A percentile compares a stretch with the other conserved stretches of the same genome.
Evolutionary conservation across 148 eudicot genomes (phyloP).

Genomic region (Vaccinium darrowii): DNA sequence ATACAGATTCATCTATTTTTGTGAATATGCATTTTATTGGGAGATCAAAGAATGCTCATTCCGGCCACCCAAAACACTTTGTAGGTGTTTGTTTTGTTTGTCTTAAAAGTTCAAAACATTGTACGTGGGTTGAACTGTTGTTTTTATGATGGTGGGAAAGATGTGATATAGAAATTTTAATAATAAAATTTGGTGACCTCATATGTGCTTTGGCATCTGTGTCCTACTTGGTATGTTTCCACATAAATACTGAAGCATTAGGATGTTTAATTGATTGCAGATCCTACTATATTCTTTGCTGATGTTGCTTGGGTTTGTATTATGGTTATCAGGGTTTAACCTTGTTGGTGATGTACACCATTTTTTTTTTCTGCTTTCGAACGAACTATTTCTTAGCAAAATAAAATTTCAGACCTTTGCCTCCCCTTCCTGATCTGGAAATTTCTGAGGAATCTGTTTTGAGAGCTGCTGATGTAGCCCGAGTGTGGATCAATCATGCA

Average conservation of each 20-base stretch:
- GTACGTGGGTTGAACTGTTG: not conserved
- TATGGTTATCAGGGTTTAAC: not conserved
- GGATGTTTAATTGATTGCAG: constrained; percentile 1
- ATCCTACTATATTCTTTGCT: not conserved
- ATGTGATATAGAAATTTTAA: not conserved
- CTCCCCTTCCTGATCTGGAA: constrained; percentile 90
- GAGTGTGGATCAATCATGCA: constrained; percentile 58
- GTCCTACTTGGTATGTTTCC: not conserved
- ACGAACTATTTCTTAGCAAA: not conserved
- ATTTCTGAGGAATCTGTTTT: constrained; percentile 63
- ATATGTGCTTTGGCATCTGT: not conserved
- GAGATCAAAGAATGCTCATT: not conserved
- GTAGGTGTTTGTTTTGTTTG: not conserved
- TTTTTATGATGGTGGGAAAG: not conserved
- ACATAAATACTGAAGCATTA: not conserved
- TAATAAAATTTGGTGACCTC: not conserved
- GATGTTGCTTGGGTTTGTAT: not conserved
- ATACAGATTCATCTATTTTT: not conserved
- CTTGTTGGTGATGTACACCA: not conserved
- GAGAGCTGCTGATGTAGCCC: constrained; percentile 55
- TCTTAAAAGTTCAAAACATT: constrained; percentile 4
- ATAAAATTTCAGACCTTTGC: constrained; percentile 66
- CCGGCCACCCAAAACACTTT: not conserved
- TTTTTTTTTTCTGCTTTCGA: not conserved
- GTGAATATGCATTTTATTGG: not conserved